These are phyloP conservation scores for Garcia nutans DNA, from an alignment of 345 rosid species.

Conservation along the genomic window DNA sequence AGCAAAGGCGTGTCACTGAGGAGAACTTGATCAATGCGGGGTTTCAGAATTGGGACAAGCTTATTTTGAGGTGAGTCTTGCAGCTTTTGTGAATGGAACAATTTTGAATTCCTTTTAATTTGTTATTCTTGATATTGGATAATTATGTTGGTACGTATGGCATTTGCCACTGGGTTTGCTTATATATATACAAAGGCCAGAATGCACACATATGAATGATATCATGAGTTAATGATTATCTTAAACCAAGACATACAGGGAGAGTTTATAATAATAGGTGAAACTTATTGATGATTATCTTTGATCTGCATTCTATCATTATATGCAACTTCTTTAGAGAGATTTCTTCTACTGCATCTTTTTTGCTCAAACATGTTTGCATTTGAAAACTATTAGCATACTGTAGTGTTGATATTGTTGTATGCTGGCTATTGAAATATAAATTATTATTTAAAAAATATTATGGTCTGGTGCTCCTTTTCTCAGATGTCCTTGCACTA, in stretches of 20 bases:
- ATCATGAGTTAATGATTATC: neutral
- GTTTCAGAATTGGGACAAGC: constrained; percentile 76
- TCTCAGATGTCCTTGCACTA: neutral
- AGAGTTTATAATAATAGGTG: neutral
- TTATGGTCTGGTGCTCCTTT: neutral
- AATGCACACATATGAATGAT: neutral
- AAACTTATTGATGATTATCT: neutral
- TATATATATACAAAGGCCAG: neutral
- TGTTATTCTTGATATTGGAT: neutral
- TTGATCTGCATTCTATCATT: neutral
- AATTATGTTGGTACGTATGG: neutral
- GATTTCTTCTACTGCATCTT: neutral
- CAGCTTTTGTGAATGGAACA: neutral
- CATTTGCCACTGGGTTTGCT: neutral
- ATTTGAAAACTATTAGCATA: neutral
- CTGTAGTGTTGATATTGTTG: neutral
- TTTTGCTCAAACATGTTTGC: neutral
- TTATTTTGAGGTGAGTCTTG: constrained; percentile 66
- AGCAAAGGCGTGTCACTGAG: constrained; percentile 54
- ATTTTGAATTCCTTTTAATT: neutral
- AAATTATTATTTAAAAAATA: neutral
- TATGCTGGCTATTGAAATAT: neutral
- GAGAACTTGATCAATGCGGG: constrained; percentile 71
- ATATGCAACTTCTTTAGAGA: neutral
- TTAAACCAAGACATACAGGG: neutral